Conservation (phyloP, 257 asterid genomes). For the Solanum pennellii region DNA sequence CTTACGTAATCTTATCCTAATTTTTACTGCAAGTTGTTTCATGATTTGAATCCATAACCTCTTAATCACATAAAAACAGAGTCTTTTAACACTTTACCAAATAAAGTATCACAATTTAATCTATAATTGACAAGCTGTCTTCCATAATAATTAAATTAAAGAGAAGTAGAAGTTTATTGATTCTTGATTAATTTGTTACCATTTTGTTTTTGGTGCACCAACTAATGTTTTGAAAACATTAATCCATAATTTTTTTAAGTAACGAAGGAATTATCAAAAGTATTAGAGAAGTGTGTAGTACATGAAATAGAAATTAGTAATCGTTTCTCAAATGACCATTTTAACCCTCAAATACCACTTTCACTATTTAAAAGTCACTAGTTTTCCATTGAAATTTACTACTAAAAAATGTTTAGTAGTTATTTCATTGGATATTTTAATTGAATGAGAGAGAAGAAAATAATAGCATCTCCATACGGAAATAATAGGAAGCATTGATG, state of each 20-base stretch:
- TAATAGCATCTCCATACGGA: background rate
- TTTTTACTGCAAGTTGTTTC: too few species aligned
- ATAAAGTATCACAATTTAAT: background rate
- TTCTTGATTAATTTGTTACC: background rate
- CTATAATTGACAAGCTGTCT: background rate
- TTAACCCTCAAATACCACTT: background rate
- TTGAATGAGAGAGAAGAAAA: too few species aligned
- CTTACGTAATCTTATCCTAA: too few species aligned
- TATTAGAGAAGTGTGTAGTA: background rate
- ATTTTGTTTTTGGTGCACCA: background rate
- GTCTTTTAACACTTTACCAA: too few species aligned
- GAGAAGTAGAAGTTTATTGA: background rate
- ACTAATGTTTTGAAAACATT: background rate
- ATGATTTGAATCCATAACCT: too few species aligned
- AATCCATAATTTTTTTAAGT: background rate
- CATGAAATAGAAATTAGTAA: background rate
- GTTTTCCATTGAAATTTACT: background rate
- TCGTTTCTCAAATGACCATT: background rate
- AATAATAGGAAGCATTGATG: background rate
- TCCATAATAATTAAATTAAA: background rate
- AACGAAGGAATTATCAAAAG: background rate
- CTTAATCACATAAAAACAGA: too few species aligned
- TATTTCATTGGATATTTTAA: too few species aligned
- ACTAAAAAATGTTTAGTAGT: background rate
- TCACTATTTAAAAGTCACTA: background rate